Percentiles rank a stretch among this genome's conserved stretches.
phyloP scores from a whole-genome alignment of 2,329 filamentous ascomycete genomes.

The Pyricularia sp. region DNA sequence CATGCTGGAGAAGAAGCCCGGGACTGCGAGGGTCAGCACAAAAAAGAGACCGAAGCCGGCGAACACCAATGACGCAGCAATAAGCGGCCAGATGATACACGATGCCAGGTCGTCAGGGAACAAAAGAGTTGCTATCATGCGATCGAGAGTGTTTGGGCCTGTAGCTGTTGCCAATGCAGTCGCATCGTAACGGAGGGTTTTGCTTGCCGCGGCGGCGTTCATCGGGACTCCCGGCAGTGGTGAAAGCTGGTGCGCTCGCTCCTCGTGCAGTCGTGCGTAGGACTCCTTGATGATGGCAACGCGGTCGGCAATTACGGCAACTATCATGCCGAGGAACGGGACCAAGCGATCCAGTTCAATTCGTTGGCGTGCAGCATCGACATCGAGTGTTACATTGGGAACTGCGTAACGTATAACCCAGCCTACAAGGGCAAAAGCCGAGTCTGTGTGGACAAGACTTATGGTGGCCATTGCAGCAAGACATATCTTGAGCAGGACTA shows the following conservation, averaged over 20 bases:
- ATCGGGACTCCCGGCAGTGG: neutral
- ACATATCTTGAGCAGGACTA: conserved; percentile 7
- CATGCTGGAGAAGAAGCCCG: neutral
- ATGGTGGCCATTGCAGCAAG: neutral
- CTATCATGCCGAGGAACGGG: conserved; percentile 8
- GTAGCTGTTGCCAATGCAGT: neutral
- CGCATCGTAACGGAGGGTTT: neutral
- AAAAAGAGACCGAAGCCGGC: conserved; percentile 20
- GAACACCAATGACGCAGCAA: conserved; percentile 17
- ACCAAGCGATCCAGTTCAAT: conserved; percentile 6
- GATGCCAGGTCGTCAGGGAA: conserved; percentile 17
- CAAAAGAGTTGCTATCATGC: conserved; percentile 6
- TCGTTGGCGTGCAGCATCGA: conserved; percentile 1
- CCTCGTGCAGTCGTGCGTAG: neutral
- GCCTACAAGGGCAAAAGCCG: conserved; percentile 1
- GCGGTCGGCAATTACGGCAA: conserved; percentile 7
- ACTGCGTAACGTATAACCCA: neutral
- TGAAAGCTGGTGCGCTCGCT: neutral
- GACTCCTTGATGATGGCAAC: conserved; percentile 1
- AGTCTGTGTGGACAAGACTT: neutral
- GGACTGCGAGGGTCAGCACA: neutral
- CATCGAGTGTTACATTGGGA: neutral
- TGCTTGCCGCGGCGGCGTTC: neutral
- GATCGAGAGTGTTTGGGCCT: conserved; percentile 4
- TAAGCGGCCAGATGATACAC: conserved; percentile 28